Percentiles rank a stretch among this genome's conserved stretches.
These are phyloP conservation scores for Drosera capensis DNA, from an alignment of 148 eudicot species.

Conservation along the genomic window DNA sequence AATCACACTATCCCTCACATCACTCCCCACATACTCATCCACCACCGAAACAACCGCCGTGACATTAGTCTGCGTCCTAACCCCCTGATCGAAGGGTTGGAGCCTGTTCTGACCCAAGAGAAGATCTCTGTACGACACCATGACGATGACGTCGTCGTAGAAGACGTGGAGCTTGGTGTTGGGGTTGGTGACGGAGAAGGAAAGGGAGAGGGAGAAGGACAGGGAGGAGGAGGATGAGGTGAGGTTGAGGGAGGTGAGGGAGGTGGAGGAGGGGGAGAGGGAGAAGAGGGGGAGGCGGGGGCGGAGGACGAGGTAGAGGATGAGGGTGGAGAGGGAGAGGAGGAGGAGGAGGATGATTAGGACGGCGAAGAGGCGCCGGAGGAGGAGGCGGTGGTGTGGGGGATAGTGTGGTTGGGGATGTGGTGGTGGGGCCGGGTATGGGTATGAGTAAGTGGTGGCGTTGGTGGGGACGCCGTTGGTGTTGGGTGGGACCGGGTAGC, in stretches of 20 bases:
- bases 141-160: constrained; percentile 28
- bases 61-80: constrained; percentile 15
- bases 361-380: constrained; percentile 47
- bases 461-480: constrained; percentile 9
- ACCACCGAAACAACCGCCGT: constrained; percentile 22
- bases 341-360: constrained; percentile 34
- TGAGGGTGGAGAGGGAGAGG: constrained; percentile 37
- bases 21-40: constrained; percentile 5
- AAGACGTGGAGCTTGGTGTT: constrained; percentile 24
- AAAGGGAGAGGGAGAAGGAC: constrained; percentile 20
- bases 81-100: constrained; percentile 42
- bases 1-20: constrained; percentile 5
- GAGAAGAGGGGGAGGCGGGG: constrained; percentile 61
- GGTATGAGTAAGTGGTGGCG: constrained; percentile 26
- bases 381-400: constrained; percentile 24
- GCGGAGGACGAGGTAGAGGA: constrained; percentile 65
- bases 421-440: constrained; percentile 20
- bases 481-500: constrained; percentile 30
- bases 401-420: constrained; percentile 11
- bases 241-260: constrained; percentile 37
- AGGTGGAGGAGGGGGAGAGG: constrained; percentile 25
- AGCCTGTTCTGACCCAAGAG: constrained; percentile 21
- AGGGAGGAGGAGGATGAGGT: constrained; percentile 12
- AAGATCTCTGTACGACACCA: constrained; percentile 13
- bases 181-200: constrained; percentile 27